A percentile compares a stretch with the other conserved stretches of the same genome.
These are phyloP conservation scores for Scheffersomyces stambukii DNA, from an alignment of 1,139 yeast species.

Conservation along the genomic window DNA sequence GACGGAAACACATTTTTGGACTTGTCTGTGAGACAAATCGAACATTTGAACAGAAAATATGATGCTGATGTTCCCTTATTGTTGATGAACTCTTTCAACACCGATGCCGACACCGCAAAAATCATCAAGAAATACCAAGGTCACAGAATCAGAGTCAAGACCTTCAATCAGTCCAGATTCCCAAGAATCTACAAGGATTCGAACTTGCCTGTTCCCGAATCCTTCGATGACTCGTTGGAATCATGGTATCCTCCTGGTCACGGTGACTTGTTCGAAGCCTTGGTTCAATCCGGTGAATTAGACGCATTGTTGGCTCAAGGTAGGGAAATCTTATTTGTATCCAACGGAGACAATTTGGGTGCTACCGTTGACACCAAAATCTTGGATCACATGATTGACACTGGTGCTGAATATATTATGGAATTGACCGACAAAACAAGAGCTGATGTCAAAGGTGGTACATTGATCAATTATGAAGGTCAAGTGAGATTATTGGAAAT, in stretches of 20 bases:
- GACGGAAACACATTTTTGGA: conserved; percentile 97
- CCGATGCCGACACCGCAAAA: conserved; percentile 92
- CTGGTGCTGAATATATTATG: conserved; percentile 93
- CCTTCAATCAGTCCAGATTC: conserved; percentile 95
- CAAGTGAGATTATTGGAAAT: conserved; percentile 92
- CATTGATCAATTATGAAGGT: conserved; percentile 93
- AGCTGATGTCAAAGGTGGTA: conserved; percentile 99
- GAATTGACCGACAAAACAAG: conserved; percentile 98
- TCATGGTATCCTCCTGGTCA: conserved; percentile 99
- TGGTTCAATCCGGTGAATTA: conserved; percentile 86
- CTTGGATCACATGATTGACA: conserved; percentile 87
- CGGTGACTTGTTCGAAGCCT: conserved; percentile 92
- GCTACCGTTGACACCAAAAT: conserved; percentile 95
- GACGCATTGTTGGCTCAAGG: conserved; percentile 90
- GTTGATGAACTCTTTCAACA: conserved; percentile 97
- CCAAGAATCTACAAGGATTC: conserved; percentile 96
- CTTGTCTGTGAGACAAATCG: conserved; percentile 93
- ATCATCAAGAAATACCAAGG: conserved; percentile 96
- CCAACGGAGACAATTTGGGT: conserved; percentile 97
- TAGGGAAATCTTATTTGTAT: conserved; percentile 89
- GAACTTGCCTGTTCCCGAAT: conserved; percentile 85
- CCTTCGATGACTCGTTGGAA: conserved; percentile 69
- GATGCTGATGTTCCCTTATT: conserved; percentile 93
- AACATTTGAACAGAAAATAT: conserved; percentile 85
- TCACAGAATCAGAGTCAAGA: conserved; percentile 90